Evolutionary conservation across 2,329 filamentous ascomycete genomes (phyloP), one percentile per base, ranked within the genome.

Genomic region (Cryphonectria nitschkei): DNA sequence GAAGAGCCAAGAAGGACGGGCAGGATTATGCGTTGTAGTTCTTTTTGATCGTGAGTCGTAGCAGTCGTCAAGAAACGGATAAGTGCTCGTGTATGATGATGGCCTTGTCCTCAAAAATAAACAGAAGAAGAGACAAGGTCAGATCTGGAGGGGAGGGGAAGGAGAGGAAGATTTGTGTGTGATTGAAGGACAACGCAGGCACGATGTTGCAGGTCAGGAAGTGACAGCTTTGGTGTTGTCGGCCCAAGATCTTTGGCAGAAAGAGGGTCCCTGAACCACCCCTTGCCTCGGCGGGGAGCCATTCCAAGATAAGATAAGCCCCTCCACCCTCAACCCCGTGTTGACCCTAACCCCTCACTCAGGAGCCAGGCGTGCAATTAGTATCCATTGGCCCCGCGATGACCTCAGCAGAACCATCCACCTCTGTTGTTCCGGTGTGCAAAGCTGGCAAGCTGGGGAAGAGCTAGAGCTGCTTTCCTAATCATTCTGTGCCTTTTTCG

Each of bases 341-440:
- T 39, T 11, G n/a, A 52, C 58, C 56, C 58, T 54, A 37, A n/a
- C 39, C 22, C 54, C 29, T n/a, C 26, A 61, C 1, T 34, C 58
- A 22, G 16, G 19, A 22, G 16, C 9, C 29, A 16, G 22, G 19
- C 22, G 46, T n/a, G 32, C 32, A 67, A 54, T 37, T 41, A 19
- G 37, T 41, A 29, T 22, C 22, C 39, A 13, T 37, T 50, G 43
- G 64, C 71, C 71, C 68, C 71, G 56, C 71, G 54, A 72, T 72
- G 71, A 72, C 71, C 68, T 72, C 68, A 70, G 69, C 68, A 68
- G 68, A 9, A 16, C 54, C 46, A n/a, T 61, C 16, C 22, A n/a
- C 58, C 61, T 34, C 8, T 29, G 32, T 16, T 43, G 39, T 26
- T 46, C 39, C 26, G 11, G 22, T 9, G 2, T 11, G 22, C 7